Evolutionary conservation across 106 monocot genomes (phyloP), one percentile per base, ranked within the genome.

Genomic region (Dioscorea alata): DNA sequence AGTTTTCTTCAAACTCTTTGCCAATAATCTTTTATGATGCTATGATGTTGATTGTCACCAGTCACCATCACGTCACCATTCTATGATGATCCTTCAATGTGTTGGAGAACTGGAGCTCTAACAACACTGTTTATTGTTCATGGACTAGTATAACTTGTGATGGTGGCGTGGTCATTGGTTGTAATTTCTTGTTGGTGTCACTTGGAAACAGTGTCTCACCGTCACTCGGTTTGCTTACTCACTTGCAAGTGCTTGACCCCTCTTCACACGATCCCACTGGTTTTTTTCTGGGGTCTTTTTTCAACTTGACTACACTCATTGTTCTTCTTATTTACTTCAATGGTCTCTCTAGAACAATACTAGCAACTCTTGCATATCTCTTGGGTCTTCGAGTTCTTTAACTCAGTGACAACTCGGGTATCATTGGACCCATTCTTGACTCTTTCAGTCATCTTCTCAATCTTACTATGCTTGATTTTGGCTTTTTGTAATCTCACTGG

Each of bases 131-230:
- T 51, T 77, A 73, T 69, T 97, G 96, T 69, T 33, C 57, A 13
- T 97, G 96, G 96, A 76, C 79, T 33, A 86, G 92, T 12, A 57
- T 92, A 60, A 54, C 73, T 3, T 97, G 96, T 71, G 84, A 80
- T 56, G 53, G 18, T 2, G 53, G 34, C 50, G 57, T 35, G 6
- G 76, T 89, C 17, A 59, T 82, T 16, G 56, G 60, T 12, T 80
- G 92, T 49, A 92, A 92, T 67, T 80, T 92, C 48, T 92, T 89
- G 9, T 34, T 65, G 22, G 73, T 74, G 0, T 78, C 77, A 2
- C 80, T 92, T 4, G 16, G 78, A 23, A 89, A 89, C n/a, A 10
- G 64, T 1, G 70, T 96, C 58, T 71, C 91, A 14, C 63, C 78
- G 8, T 49, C 82, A 16, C 71, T 97, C 12, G 61, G 74, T 73